A percentile compares a stretch with the other conserved stretches of the same genome.
Conservation (phyloP, 2,329 filamentous ascomycete genomes). For the Zymoseptoria brevis region DNA sequence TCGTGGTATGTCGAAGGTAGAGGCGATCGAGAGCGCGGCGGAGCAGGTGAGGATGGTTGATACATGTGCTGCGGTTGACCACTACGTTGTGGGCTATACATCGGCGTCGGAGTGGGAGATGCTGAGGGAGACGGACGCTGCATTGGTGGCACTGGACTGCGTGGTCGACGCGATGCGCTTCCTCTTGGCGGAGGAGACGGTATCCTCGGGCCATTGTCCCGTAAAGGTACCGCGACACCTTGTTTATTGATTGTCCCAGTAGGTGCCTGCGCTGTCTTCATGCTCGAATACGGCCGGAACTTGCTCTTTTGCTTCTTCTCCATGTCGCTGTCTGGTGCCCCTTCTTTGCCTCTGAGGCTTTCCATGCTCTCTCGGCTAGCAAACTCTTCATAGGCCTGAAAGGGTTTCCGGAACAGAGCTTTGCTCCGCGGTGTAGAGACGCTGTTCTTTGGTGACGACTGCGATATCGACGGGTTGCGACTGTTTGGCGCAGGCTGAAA, state of each 20-base stretch:
- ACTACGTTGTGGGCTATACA: constrained; percentile 19
- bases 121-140: constrained; percentile 26
- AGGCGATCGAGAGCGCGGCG: constrained; percentile 37
- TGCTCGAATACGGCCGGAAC: constrained; percentile 43
- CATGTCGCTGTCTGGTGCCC: constrained; percentile 24
- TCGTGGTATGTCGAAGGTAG: constrained; percentile 30
- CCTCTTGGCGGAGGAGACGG: constrained; percentile 27
- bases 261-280: constrained; percentile 40
- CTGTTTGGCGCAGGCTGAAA: constrained; percentile 64
- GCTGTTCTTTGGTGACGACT: constrained; percentile 50
- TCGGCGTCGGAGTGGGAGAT: constrained; percentile 34
- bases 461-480: constrained; percentile 43
- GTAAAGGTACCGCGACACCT: constrained; percentile 11
- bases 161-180: constrained; percentile 16
- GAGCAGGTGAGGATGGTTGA: constrained; percentile 33
- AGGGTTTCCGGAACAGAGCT: constrained; percentile 55
- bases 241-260: constrained; percentile 24
- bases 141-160: constrained; percentile 19
- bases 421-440: constrained; percentile 39
- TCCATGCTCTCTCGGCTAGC: constrained; percentile 18
- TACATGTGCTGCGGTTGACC: constrained; percentile 25
- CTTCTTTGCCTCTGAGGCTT: constrained; percentile 29
- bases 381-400: constrained; percentile 50
- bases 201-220: constrained; percentile 24
- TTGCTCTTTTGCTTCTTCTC: constrained; percentile 31